Percentiles rank a stretch among this genome's conserved stretches.
Conservation (phyloP, 331 rosid species). For the Rosa hybrid region DNA sequence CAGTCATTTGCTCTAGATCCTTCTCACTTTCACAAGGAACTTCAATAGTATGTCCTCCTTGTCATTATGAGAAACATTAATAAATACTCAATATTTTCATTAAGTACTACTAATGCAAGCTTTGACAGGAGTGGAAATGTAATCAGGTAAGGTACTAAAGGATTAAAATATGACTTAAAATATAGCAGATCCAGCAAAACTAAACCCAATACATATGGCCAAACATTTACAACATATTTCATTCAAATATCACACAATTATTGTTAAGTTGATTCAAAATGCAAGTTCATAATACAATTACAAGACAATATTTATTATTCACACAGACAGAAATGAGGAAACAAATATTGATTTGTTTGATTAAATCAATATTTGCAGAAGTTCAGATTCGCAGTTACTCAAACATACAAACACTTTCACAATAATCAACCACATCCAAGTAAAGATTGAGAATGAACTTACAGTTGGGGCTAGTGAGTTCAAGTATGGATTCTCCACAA, state of each 20-base stretch:
- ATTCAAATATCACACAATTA: neutral
- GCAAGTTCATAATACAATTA: neutral
- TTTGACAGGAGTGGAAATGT: neutral
- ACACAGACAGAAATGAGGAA: neutral
- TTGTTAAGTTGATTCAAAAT: neutral
- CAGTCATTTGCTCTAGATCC: too few relatives aligned
- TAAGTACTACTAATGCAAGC: neutral
- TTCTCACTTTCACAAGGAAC: conserved; percentile 33
- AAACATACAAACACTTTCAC: neutral
- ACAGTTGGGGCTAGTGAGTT: conserved; percentile 85
- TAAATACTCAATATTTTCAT: neutral
- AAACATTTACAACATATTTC: neutral
- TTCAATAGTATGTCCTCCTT: conserved; percentile 82
- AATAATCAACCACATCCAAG: neutral
- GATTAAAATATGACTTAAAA: neutral
- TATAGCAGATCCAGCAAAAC: neutral
- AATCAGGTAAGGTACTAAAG: neutral
- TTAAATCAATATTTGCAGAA: neutral
- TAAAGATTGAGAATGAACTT: conserved; percentile 12
- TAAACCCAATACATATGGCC: neutral
- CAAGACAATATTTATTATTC: neutral
- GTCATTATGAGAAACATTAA: conserved; percentile 40
- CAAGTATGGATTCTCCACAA: conserved; percentile 71
- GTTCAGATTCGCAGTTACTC: neutral
- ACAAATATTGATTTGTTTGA: too few relatives aligned